Evolutionary conservation across 75 land plant genomes (phyloP).

Genomic region (Picea glauca): DNA sequence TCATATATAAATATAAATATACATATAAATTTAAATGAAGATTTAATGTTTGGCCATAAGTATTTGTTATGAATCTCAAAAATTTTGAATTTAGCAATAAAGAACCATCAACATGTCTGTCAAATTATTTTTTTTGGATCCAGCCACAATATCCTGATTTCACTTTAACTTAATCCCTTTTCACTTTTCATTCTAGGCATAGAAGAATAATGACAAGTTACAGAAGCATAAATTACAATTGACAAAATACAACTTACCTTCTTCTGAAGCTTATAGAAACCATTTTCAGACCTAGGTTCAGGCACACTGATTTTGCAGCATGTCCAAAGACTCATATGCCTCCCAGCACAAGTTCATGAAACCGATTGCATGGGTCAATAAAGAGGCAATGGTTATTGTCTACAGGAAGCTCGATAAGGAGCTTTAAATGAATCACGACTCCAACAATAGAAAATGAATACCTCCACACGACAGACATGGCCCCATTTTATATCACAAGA

Average conservation of each 20-base stretch:
- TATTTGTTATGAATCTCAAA: neutral
- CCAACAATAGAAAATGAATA: neutral
- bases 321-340: neutral
- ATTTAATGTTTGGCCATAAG: neutral
- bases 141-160: neutral
- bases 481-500: neutral
- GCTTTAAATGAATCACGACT: slow-evolving; percentile 1
- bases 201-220: neutral
- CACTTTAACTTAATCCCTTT: neutral
- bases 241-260: neutral
- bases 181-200: neutral
- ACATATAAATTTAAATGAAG: too few relatives aligned
- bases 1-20: neutral
- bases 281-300: too few relatives aligned
- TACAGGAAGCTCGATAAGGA: neutral
- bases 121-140: neutral
- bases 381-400: neutral
- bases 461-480: neutral
- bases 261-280: neutral
- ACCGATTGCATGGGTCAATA: neutral
- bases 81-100: neutral
- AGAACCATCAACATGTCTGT: neutral
- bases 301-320: neutral
- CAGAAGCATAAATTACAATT: neutral
- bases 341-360: neutral